phyloP scores from a whole-genome alignment of 345 rosid species.

The Dipteronia dyeriana region DNA sequence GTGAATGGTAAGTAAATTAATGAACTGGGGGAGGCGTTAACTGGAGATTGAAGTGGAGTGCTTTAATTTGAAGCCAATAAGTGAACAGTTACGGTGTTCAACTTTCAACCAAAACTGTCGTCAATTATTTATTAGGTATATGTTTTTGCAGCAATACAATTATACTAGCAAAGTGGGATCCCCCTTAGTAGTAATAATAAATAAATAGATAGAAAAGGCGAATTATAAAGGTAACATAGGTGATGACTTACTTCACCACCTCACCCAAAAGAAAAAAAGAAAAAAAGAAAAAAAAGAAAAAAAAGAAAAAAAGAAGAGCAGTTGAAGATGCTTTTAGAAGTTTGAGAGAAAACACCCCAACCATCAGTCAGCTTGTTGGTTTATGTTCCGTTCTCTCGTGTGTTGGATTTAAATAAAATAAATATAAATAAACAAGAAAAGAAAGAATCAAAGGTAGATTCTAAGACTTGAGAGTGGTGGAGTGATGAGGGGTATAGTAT shows the following conservation, averaged over 20 bases:
- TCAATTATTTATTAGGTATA: slow-evolving; percentile 9
- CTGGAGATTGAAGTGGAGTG: not conserved
- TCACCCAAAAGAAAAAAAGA: too few species aligned
- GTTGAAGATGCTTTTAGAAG: slow-evolving; percentile 22
- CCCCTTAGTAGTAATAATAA: not conserved
- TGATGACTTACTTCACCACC: too few species aligned
- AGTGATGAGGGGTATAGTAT: too few species aligned
- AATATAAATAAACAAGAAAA: too few species aligned
- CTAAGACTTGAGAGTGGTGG: not conserved
- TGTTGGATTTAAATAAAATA: too few species aligned
- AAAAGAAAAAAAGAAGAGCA: not conserved
- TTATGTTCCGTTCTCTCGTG: too few species aligned
- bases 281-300: not conserved
- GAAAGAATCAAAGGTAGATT: slow-evolving; percentile 28
- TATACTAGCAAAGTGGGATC: slow-evolving; percentile 20
- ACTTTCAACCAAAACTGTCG: not conserved
- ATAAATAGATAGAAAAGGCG: too few species aligned
- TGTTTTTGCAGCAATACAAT: not conserved
- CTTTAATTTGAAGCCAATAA: not conserved
- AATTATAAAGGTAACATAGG: too few species aligned
- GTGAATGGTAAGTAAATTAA: not conserved
- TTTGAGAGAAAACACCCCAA: slow-evolving; percentile 12
- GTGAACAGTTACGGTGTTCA: not conserved
- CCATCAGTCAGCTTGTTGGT: slow-evolving; percentile 17
- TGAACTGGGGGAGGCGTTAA: slow-evolving; percentile 5